These are phyloP conservation scores for Microbotryomycetes sp. DNA, from an alignment of 1,284 basidiomycete genomes.

Conservation along the genomic window DNA sequence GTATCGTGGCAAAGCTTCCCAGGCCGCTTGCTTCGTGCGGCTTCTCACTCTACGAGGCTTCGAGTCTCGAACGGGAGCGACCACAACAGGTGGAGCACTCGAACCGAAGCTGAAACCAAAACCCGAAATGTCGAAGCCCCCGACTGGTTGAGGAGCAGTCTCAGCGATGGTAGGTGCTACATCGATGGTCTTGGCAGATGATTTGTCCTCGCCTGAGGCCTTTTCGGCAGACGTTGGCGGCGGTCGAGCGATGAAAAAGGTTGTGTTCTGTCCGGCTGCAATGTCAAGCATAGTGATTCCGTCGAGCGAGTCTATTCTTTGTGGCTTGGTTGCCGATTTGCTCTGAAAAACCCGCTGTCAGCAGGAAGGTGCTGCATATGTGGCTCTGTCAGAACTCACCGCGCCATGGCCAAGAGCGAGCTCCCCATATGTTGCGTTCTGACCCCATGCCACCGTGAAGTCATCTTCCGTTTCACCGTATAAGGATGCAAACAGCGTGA, in stretches of 20 bases:
- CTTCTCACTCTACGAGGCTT: slow-evolving; percentile 3
- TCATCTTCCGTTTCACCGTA: slow-evolving; percentile 54
- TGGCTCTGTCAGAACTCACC: neutral
- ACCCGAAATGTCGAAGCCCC: slow-evolving; percentile 23
- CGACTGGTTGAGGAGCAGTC: slow-evolving; percentile 50
- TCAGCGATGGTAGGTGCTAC: slow-evolving; percentile 34
- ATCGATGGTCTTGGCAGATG: neutral
- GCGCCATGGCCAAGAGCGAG: slow-evolving; percentile 24
- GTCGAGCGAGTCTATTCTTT: slow-evolving; percentile 58
- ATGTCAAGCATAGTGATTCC: slow-evolving; percentile 72
- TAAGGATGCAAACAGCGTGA: slow-evolving; percentile 66
- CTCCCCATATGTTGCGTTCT: slow-evolving; percentile 47
- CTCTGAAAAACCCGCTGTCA: slow-evolving; percentile 67
- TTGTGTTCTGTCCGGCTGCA: slow-evolving; percentile 76
- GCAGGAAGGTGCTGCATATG: slow-evolving; percentile 67
- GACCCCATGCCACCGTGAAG: slow-evolving; percentile 78
- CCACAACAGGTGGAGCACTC: neutral
- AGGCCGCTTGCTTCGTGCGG: slow-evolving; percentile 10
- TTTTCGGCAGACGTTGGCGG: slow-evolving; percentile 18
- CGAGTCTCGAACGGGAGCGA: neutral
- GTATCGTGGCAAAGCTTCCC: slow-evolving; percentile 59
- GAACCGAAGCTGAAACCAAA: slow-evolving; percentile 25
- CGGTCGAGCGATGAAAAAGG: slow-evolving; percentile 57
- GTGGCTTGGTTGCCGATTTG: slow-evolving; percentile 81
- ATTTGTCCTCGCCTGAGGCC: neutral